Percentiles rank a stretch among this genome's conserved stretches.
Evolutionary conservation across 139 green algal genomes (phyloP).

Genomic region (Chlamydomonas eustigma): DNA sequence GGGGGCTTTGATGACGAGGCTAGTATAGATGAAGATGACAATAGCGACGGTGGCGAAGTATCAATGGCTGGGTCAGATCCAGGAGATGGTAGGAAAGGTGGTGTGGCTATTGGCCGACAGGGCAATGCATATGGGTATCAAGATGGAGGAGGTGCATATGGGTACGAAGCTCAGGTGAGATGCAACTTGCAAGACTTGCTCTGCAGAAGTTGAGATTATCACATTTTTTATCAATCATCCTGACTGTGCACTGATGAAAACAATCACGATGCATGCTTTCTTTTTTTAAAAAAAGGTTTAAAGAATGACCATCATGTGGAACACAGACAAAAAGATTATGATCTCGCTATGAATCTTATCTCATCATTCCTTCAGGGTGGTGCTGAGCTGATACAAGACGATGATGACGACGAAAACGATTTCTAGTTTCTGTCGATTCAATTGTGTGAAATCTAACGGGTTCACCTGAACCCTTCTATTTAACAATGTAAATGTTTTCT

Average conservation of each 20-base stretch:
- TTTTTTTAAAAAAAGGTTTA: no score
- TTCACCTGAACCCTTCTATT: no score
- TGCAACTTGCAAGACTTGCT: no score
- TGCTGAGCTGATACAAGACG: background rate
- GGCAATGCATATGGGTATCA: background rate
- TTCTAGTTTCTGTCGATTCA: no score
- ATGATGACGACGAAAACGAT: constrained; percentile 25
- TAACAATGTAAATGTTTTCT: constrained; percentile 5
- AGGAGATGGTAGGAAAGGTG: background rate
- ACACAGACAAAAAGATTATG: no score
- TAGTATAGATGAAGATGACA: constrained; percentile 41
- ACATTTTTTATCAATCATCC: no score
- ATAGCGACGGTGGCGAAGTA: constrained; percentile 45
- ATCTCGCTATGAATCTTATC: no score
- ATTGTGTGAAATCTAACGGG: no score
- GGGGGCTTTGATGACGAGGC: constrained; percentile 9
- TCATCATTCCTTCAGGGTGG: background rate
- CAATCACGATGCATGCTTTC: no score
- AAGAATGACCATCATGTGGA: no score
- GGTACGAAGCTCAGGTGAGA: background rate
- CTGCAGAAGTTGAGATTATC: no score
- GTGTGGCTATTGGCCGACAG: background rate
- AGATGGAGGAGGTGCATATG: background rate
- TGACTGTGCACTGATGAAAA: no score
- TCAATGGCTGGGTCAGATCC: constrained; percentile 17